Evolutionary conservation across 352 stramenopile genomes (phyloP).

Genomic region (Pythium biforme): DNA sequence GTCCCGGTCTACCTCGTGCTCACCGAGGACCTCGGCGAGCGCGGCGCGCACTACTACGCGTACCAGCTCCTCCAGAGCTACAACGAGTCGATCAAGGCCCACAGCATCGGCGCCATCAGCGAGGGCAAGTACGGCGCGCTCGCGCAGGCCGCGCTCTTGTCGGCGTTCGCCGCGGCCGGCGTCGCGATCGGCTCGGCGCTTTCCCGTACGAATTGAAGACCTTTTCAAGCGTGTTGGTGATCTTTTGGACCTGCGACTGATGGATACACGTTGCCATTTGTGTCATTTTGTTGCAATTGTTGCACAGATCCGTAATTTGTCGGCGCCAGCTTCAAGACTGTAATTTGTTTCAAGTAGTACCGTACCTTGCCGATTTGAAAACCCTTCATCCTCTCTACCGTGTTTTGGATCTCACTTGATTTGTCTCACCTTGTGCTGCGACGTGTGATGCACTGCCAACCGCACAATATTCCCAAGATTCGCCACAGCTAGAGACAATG

Average conservation of each 20-base stretch:
- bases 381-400: background rate
- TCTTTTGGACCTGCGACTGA: conserved; percentile 13
- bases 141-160: conserved; percentile 23
- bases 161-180: conserved; percentile 26
- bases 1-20: conserved; percentile 89
- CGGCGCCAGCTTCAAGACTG: background rate
- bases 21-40: conserved; percentile 89
- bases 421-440: background rate
- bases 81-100: conserved; percentile 38
- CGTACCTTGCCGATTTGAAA: conserved; percentile 24
- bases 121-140: conserved; percentile 25
- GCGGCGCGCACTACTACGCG: conserved; percentile 87
- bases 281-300: conserved; percentile 21
- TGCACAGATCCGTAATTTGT: conserved; percentile 20
- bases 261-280: conserved; percentile 26
- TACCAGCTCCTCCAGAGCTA: conserved; percentile 76
- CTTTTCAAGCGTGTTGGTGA: background rate
- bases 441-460: background rate
- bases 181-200: conserved; percentile 25
- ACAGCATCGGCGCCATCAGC: conserved; percentile 28
- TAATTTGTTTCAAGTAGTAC: conserved; percentile 30
- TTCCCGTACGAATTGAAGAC: conserved; percentile 25
- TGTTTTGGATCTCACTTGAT: background rate
- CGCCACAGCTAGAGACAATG: conserved; percentile 8
- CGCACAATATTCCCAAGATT: background rate